phyloP scores from a whole-genome alignment of 176 grass and related monocot species.

The Zoysia japonica region DNA sequence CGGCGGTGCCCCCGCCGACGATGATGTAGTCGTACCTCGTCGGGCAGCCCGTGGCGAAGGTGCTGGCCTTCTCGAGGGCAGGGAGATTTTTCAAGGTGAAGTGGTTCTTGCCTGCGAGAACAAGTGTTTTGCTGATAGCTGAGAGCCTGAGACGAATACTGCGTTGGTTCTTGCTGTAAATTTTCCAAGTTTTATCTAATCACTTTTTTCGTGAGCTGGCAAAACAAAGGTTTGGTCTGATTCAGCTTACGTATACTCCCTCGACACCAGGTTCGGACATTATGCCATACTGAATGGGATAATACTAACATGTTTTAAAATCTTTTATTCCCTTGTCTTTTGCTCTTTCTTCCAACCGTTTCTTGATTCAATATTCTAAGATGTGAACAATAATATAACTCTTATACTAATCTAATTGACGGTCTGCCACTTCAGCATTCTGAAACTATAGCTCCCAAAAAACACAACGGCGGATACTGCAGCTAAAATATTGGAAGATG shows the following conservation, averaged over 20 bases:
- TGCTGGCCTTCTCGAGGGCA: constrained; percentile 61
- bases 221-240: constrained; percentile 10
- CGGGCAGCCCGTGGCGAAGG: constrained; percentile 5
- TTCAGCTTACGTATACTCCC: constrained; percentile 7
- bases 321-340: constrained; percentile 21
- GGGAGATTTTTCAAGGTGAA: constrained; percentile 40
- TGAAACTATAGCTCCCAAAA: not conserved
- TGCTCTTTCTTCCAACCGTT: constrained; percentile 15
- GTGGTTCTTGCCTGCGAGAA: constrained; percentile 43
- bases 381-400: not conserved
- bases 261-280: constrained; percentile 30
- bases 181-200: not conserved
- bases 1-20: constrained; percentile 70
- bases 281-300: not conserved
- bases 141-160: not conserved
- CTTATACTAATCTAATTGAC: not conserved
- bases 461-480: not conserved
- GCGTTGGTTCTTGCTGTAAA: not conserved
- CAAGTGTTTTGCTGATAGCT: constrained; percentile 20
- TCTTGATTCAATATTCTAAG: constrained; percentile 14
- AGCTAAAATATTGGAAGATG: too few relatives aligned
- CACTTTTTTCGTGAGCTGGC: not conserved
- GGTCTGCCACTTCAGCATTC: constrained; percentile 33
- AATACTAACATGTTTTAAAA: not conserved
- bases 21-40: constrained; percentile 69